Evolutionary conservation across 2,329 filamentous ascomycete species (phyloP).

Genomic region (Calonectria leucothoes): DNA sequence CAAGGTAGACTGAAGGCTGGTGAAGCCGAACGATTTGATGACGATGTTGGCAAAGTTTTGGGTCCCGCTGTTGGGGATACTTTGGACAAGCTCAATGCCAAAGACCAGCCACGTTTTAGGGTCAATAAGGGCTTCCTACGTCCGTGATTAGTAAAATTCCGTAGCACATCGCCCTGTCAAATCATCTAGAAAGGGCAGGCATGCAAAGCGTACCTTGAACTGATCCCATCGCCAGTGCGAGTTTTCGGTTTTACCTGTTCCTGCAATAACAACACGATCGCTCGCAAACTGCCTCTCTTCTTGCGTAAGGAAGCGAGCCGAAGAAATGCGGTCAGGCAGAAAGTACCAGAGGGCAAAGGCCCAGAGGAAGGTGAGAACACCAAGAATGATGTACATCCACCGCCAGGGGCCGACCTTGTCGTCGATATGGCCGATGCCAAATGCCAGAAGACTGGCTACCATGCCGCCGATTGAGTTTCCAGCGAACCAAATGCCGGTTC

Average conservation of each 20-base stretch:
- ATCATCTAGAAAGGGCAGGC: not conserved
- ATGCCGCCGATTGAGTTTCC: conserved; percentile 63
- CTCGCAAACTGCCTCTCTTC: conserved; percentile 62
- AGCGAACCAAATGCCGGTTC: conserved; percentile 67
- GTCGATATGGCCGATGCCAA: conserved; percentile 65
- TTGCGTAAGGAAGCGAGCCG: conserved; percentile 66
- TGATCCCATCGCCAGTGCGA: conserved; percentile 63
- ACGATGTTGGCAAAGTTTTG: conserved; percentile 70
- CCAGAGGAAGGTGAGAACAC: conserved; percentile 63
- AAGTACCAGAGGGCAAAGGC: conserved; percentile 58
- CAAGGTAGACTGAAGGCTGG: conserved; percentile 63
- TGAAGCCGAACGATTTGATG: conserved; percentile 66
- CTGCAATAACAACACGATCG: conserved; percentile 60
- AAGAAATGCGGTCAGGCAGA: conserved; percentile 65
- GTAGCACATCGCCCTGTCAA: not conserved
- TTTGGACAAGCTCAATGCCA: conserved; percentile 61
- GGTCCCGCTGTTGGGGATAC: conserved; percentile 71
- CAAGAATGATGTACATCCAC: conserved; percentile 70
- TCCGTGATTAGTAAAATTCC: not conserved
- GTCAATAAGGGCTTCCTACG: conserved; percentile 63
- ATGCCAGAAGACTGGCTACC: conserved; percentile 62
- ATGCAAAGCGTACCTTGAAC: conserved; percentile 33
- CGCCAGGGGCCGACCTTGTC: conserved; percentile 62
- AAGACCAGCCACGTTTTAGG: conserved; percentile 72
- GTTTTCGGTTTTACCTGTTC: conserved; percentile 64